These are phyloP conservation scores for Lactifluus piperatus DNA, from an alignment of 768 basidiomycete genomes.

Conservation along the genomic window DNA sequence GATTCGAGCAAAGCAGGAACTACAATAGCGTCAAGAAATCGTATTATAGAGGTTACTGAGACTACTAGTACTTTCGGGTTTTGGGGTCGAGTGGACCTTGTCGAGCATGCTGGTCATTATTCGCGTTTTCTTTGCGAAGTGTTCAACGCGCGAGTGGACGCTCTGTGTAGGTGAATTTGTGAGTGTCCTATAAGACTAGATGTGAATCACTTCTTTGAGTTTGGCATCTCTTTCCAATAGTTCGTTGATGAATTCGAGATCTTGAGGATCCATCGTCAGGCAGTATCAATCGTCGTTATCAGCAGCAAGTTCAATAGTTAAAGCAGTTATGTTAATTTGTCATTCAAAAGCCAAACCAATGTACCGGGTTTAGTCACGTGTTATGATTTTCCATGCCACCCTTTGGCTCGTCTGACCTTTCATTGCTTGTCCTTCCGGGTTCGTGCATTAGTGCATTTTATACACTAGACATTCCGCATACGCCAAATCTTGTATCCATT, in stretches of 20 bases:
- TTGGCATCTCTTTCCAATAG: conserved; percentile 15
- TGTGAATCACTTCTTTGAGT: conserved; percentile 15
- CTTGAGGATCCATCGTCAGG: conserved; percentile 16
- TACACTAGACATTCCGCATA: background rate
- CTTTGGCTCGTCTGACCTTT: background rate
- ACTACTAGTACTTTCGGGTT: conserved; percentile 41
- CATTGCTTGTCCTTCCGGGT: background rate
- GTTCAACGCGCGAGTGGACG: conserved; percentile 68
- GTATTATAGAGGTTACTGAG: background rate
- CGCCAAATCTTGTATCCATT: background rate
- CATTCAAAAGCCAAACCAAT: background rate
- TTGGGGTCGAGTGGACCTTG: conserved; percentile 69
- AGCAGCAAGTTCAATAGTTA: too few species aligned
- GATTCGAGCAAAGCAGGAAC: conserved; percentile 53
- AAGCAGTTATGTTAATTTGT: too few species aligned
- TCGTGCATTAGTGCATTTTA: background rate
- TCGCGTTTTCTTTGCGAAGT: conserved; percentile 68
- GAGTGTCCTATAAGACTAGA: background rate
- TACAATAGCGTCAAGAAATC: conserved; percentile 24
- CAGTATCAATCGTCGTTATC: background rate
- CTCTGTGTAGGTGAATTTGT: conserved; percentile 36
- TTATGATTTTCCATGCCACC: background rate
- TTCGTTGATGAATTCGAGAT: conserved; percentile 15
- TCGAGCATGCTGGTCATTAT: conserved; percentile 67
- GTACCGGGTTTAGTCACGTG: background rate